phyloP scores from a whole-genome alignment of 352 stramenopile species.

The Plasmopara halstedii region DNA sequence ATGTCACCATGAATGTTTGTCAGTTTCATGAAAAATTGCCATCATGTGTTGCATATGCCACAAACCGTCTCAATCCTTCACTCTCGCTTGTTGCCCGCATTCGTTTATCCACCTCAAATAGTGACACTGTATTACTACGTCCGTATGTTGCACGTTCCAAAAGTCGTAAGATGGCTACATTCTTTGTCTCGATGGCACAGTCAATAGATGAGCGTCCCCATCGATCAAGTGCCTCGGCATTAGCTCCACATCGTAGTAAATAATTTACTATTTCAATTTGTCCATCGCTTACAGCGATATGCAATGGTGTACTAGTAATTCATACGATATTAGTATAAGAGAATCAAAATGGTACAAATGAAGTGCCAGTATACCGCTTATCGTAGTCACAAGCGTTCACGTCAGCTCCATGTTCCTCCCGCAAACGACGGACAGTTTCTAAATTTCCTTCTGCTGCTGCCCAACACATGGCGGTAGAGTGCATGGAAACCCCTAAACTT shows the following conservation, averaged over 20 bases:
- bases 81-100: constrained; percentile 4
- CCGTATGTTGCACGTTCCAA: constrained; percentile 33
- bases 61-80: constrained; percentile 12
- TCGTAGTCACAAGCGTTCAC: constrained; percentile 75
- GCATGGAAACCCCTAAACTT: constrained; percentile 12
- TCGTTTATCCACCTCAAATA: constrained; percentile 8
- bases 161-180: constrained; percentile 39
- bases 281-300: constrained; percentile 66
- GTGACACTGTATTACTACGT: constrained; percentile 12
- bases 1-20: background rate
- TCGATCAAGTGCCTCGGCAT: constrained; percentile 44
- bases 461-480: constrained; percentile 75
- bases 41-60: background rate
- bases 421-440: constrained; percentile 46
- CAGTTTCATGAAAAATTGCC: constrained; percentile 6
- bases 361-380: constrained; percentile 34
- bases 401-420: constrained; percentile 52
- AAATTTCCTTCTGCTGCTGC: constrained; percentile 55
- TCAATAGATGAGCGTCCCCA: constrained; percentile 68
- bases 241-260: constrained; percentile 50
- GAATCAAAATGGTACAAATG: background rate
- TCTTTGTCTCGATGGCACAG: constrained; percentile 47
- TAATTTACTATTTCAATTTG: constrained; percentile 52
- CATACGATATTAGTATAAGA: background rate
- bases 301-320: constrained; percentile 48